Evolutionary conservation across 805 yeast genomes (phyloP), one percentile per base, ranked within the genome.

Genomic region (Candida corydali): DNA sequence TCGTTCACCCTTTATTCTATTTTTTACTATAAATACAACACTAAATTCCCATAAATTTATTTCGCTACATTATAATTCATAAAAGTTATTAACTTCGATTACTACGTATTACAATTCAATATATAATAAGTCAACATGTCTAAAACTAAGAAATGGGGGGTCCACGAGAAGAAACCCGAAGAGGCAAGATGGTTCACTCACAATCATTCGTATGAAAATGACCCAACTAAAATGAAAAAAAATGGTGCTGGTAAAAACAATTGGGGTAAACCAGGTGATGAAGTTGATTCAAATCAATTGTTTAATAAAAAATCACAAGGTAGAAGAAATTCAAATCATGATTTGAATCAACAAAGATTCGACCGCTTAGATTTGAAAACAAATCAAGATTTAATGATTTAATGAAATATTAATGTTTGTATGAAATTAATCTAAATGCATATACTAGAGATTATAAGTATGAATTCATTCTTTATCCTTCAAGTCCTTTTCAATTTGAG

Each of bases 191-290:
- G 76, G 76, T 88, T 87, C 59, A 82, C 89, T 39, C 89, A 82
- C 55, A 34, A 34, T 23, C 75, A 76, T 50, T 95, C 95, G 14
- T 73, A 73, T 42, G 80, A 82, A 49, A 72, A 77, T 37, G 78
- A 81, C 44, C 95, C 96, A 38, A 79, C 78, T 53, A 76, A 78
- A 51, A 76, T 83, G 39, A 86, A 86, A 75, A 86, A 85, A 57
- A 73, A 73, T 40, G 97, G 97, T 34, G 82, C 82, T 23, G 97
- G 97, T 32, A 80, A 78, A 50, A 82, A 80, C 46, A 87, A 87
- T 53, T 86, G 96, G 95, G 97, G 97, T 29, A 65, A 69, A 41
- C 73, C 78, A 7, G 91, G 88, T 20, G 95, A 85, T 49, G 95
- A 86, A 50, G 56, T 84, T 43, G 70, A 75, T 41, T 19, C 25